Conservation (phyloP, 352 stramenopile genomes). For the Phytophthora capsici region DNA sequence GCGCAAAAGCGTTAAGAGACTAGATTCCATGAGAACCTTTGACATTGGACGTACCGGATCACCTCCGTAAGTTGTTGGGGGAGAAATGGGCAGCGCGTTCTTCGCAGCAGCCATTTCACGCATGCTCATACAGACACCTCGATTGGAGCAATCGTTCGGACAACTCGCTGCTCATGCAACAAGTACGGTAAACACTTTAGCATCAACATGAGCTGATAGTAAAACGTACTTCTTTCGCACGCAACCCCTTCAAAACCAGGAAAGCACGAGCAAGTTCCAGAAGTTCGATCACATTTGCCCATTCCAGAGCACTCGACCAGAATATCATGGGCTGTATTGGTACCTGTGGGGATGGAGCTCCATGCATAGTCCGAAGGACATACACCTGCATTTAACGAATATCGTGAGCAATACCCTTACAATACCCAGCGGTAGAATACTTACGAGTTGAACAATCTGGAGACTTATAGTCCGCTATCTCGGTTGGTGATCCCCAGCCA, state of each 20-base stretch:
- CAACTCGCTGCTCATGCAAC: slow-evolving; percentile 48
- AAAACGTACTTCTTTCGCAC: slow-evolving; percentile 73
- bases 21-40: not conserved
- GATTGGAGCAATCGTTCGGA: slow-evolving; percentile 74
- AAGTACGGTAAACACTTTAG: slow-evolving; percentile 2
- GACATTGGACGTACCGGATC: slow-evolving; percentile 34
- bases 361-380: slow-evolving; percentile 64
- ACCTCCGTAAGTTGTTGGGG: slow-evolving; percentile 69
- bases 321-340: slow-evolving; percentile 45
- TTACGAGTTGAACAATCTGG: slow-evolving; percentile 82
- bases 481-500: slow-evolving; percentile 65
- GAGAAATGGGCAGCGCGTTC: slow-evolving; percentile 72
- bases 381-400: slow-evolving; percentile 42
- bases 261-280: slow-evolving; percentile 84
- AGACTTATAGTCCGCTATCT: slow-evolving; percentile 76
- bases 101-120: slow-evolving; percentile 67
- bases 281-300: slow-evolving; percentile 79
- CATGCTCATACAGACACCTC: slow-evolving; percentile 86
- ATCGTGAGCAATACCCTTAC: not conserved
- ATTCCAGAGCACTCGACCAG: slow-evolving; percentile 90
- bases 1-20: not conserved
- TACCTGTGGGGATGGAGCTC: slow-evolving; percentile 51
- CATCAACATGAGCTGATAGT: too few species aligned
- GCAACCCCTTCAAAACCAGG: slow-evolving; percentile 78
- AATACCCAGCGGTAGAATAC: slow-evolving; percentile 11